A percentile compares a stretch with the other conserved stretches of the same genome.
Conservation (phyloP, 371 early-diverging fungal species). For the Nematocida ausubeli region DNA sequence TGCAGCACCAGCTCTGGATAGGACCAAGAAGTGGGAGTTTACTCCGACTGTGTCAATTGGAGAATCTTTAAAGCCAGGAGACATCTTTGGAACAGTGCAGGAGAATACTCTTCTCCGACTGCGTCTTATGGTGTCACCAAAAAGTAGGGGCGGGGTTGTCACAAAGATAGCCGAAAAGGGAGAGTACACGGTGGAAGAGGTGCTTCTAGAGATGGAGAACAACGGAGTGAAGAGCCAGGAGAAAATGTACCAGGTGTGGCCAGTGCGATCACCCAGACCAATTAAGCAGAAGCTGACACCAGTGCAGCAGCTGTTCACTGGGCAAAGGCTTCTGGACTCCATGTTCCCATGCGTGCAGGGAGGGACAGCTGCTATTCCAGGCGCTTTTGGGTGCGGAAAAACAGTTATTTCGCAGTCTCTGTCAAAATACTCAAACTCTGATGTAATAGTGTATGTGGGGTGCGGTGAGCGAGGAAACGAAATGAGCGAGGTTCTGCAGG, state of each 20-base stretch:
- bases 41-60: slow-evolving; percentile 80
- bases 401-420: slow-evolving; percentile 99
- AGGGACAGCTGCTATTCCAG: slow-evolving; percentile 99
- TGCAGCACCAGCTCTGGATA: slow-evolving; percentile 87
- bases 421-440: slow-evolving; percentile 99
- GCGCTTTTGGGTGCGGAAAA: slow-evolving; percentile 99
- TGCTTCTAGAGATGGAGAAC: slow-evolving; percentile 86
- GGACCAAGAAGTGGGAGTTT: slow-evolving; percentile 84
- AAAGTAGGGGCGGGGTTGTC: slow-evolving; percentile 84
- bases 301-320: slow-evolving; percentile 90
- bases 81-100: slow-evolving; percentile 85
- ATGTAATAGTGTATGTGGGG: slow-evolving; percentile 98
- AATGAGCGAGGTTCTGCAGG: slow-evolving; percentile 99
- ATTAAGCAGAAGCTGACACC: slow-evolving; percentile 89
- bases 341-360: slow-evolving; percentile 99
- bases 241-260: slow-evolving; percentile 91
- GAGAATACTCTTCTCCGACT: slow-evolving; percentile 87
- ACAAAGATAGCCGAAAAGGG: slow-evolving; percentile 89
- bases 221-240: slow-evolving; percentile 74
- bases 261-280: slow-evolving; percentile 95
- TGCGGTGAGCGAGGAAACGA: slow-evolving; percentile 99
- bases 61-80: slow-evolving; percentile 92
- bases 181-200: slow-evolving; percentile 81
- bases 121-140: slow-evolving; percentile 82
- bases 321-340: slow-evolving; percentile 96